A percentile compares a stretch with the other conserved stretches of the same genome.
Conservation (phyloP, 139 green algal species). For the Chlamydomonas asymmetrica region DNA sequence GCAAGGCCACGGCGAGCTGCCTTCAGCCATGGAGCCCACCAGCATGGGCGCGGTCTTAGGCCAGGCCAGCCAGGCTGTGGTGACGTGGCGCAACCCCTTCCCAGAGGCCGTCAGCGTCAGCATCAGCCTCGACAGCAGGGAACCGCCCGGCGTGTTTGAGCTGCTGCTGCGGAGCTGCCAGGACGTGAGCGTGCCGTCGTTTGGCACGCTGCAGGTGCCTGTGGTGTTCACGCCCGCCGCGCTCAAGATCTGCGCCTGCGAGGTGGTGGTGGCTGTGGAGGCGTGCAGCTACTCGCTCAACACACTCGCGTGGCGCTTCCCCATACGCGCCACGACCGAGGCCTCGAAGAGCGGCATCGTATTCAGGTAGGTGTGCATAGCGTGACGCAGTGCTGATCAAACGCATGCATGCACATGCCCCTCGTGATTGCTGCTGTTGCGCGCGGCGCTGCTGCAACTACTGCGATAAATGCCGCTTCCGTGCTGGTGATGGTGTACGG, state of each 20-base stretch:
- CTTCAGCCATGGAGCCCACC: slow-evolving; percentile 22
- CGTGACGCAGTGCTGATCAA: too few species aligned
- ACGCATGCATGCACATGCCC: neutral
- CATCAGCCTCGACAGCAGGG: slow-evolving; percentile 7
- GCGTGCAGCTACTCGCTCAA: slow-evolving; percentile 24
- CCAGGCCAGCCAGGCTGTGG: neutral
- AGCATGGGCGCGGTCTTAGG: slow-evolving; percentile 20
- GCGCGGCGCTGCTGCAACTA: too few species aligned
- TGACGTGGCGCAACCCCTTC: slow-evolving; percentile 61
- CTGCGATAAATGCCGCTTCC: too few species aligned
- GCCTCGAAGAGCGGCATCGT: neutral
- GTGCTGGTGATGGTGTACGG: too few species aligned
- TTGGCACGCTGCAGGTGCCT: slow-evolving; percentile 20
- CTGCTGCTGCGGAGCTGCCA: slow-evolving; percentile 5
- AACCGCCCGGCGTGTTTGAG: slow-evolving; percentile 12
- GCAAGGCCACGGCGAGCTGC: slow-evolving; percentile 23
- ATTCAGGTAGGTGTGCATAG: slow-evolving; percentile 11
- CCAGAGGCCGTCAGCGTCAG: slow-evolving; percentile 20
- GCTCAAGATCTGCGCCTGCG: slow-evolving; percentile 10
- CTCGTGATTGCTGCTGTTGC: neutral
- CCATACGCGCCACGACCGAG: slow-evolving; percentile 13
- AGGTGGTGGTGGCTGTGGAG: slow-evolving; percentile 30
- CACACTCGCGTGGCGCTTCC: slow-evolving; percentile 30
- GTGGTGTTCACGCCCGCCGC: slow-evolving; percentile 6
- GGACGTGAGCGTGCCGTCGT: slow-evolving; percentile 16